These are phyloP conservation scores for Kondoa subrosea DNA, from an alignment of 768 basidiomycete genomes.

Conservation along the genomic window DNA sequence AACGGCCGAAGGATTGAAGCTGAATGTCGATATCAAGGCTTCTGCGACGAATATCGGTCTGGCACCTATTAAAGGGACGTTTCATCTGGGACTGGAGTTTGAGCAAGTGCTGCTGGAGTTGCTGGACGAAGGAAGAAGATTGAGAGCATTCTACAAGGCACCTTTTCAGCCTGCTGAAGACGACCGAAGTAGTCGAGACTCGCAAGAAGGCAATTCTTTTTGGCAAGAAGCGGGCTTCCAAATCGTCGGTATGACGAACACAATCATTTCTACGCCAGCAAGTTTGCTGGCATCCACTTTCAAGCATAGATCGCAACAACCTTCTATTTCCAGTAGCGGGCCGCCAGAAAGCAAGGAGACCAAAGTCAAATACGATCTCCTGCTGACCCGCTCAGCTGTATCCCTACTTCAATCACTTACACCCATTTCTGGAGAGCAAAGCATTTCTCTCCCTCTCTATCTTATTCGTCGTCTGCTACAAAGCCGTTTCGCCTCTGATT, in stretches of 20 bases:
- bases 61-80: background rate
- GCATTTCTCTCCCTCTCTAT: background rate
- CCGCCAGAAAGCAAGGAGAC: background rate
- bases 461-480: background rate
- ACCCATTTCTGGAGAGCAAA: background rate
- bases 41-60: background rate
- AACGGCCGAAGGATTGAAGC: background rate
- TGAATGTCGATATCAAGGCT: background rate
- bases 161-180: background rate
- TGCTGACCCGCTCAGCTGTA: background rate
- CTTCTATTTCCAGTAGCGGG: background rate
- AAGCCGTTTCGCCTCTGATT: background rate
- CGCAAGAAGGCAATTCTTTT: background rate
- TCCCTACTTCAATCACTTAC: background rate
- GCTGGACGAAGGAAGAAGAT: background rate
- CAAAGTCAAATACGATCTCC: background rate
- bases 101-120: slow-evolving; percentile 1
- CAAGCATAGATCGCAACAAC: background rate
- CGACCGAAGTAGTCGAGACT: background rate
- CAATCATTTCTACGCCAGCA: background rate
- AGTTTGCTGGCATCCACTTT: background rate
- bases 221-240: background rate
- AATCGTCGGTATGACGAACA: background rate
- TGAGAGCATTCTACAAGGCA: background rate
- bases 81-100: background rate